Percentiles rank a stretch among this genome's conserved stretches.
Evolutionary conservation across 495 filamentous ascomycete genomes (phyloP).

Genomic region (Terfezia boudieri): DNA sequence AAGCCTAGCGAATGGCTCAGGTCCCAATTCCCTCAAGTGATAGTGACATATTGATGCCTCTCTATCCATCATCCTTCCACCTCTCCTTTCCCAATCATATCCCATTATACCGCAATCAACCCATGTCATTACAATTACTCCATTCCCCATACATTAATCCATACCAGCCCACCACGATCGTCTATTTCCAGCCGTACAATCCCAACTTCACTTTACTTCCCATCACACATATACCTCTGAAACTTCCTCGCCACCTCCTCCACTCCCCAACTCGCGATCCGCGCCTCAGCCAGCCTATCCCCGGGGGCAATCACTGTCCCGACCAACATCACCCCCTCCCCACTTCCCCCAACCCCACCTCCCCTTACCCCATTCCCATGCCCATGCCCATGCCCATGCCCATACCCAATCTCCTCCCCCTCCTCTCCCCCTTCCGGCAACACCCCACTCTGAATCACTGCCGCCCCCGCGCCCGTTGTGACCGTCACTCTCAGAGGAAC

Average conservation of each 20-base stretch:
- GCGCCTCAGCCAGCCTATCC: conserved; percentile 13
- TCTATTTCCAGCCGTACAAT: too few species aligned
- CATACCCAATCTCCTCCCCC: neutral
- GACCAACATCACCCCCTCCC: conserved; percentile 11
- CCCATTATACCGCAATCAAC: too few species aligned
- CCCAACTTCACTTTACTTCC: neutral
- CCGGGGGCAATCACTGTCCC: conserved; percentile 15
- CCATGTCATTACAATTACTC: too few species aligned
- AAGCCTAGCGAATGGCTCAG: too few species aligned
- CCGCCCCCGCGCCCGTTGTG: conserved; percentile 9
- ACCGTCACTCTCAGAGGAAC: conserved; percentile 13
- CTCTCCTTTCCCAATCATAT: too few species aligned
- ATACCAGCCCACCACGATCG: too few species aligned
- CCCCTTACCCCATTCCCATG: neutral
- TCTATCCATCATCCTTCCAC: too few species aligned
- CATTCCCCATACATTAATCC: too few species aligned
- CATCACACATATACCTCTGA: conserved; percentile 1
- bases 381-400: neutral
- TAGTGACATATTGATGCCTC: too few species aligned
- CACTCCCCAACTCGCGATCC: conserved; percentile 17
- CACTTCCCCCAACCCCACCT: neutral
- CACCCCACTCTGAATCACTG: conserved; percentile 15
- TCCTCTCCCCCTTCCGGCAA: conserved; percentile 4
- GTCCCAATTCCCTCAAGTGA: too few species aligned
- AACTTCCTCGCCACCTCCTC: conserved; percentile 15